Base-by-base conservation (phyloP, 768 basidiomycete genomes). In the Mycena rosella region DNA sequence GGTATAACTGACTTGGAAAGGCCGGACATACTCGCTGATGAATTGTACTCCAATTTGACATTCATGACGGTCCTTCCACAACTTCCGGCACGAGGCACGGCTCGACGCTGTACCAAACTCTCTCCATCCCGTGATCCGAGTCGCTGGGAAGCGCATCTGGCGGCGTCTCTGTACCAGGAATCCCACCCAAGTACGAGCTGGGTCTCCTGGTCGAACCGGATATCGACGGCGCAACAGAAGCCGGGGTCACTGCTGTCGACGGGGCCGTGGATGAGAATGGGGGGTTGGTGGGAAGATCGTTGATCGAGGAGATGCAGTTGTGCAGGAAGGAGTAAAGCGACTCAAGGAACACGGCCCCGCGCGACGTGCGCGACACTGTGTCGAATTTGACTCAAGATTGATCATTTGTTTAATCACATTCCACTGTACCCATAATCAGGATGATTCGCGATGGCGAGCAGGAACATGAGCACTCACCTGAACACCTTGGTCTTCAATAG, bases 311-410 rank as follows among this genome's bases (percentile, higher is more conserved):
- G 63, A 94, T 87, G 72, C 97, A 98, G 72, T 93, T 93, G 76
- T 96, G 93, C 13, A 99, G 85, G 81, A 97, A 98, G 3, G 95
- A 92, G 80, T 98, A 98, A 78, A 99, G 98, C 32, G 89, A 89
- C 73, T 96, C 95, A 0, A 97, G 96, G 69, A 99, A 93, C 52
- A 96, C 90, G 11, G 86, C 85, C 0, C 90, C 93, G 49, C 95
- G 87, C 5, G 90, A 92, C 1, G 84, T 88, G 29, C 92, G 88
- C 42, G 99, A 82, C 9, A 96, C 81, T 2, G 85, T 86, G 73
- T 94, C 92, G 77, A 97, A 98, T 0, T 70, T 0, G 96, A 91
- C 67, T 96, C 90, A 26, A 96, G 86, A 17, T 87, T 84, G 58
- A 97, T 91, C 32, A 11, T 34, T 34, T 34, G 32, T 34, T 34